phyloP scores from a whole-genome alignment of 2,329 filamentous ascomycete genomes.

The Dactylella cylindrospora region DNA sequence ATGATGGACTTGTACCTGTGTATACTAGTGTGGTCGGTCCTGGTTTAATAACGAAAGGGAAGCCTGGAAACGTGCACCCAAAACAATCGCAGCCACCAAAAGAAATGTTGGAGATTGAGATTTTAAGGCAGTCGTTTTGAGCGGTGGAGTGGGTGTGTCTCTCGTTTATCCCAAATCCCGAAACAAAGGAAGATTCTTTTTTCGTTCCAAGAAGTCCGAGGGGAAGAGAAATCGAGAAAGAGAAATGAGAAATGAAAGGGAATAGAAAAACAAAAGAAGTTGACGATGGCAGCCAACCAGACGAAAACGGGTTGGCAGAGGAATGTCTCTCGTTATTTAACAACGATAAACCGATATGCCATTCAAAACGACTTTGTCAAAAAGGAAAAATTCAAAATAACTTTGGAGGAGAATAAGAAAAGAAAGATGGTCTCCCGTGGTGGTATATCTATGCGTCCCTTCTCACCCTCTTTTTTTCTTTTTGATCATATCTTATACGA shows the following conservation, averaged over 20 bases:
- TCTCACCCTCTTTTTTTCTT: not conserved
- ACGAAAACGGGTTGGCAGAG: too few species aligned
- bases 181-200: conserved; percentile 18
- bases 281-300: not conserved
- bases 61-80: too few species aligned
- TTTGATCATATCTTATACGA: conserved; percentile 35
- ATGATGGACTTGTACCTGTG: too few species aligned
- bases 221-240: not conserved
- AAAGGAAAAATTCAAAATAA: too few species aligned
- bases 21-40: conserved; percentile 9
- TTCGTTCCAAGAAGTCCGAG: conserved; percentile 15
- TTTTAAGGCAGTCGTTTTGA: conserved; percentile 35
- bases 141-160: too few species aligned
- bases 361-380: too few species aligned
- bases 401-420: conserved; percentile 2
- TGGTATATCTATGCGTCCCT: too few species aligned
- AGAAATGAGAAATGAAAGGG: not conserved
- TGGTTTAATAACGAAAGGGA: conserved; percentile 38
- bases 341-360: not conserved
- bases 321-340: too few species aligned
- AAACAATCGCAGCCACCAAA: conserved; percentile 18
- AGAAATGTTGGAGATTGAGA: conserved; percentile 9
- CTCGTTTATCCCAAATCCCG: conserved; percentile 14
- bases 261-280: not conserved
- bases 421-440: not conserved